Percentiles rank a stretch among this genome's conserved stretches.
Conservation (phyloP, 176 grass and related monocot species). For the sorghum (Sorghum bicolor) region DNA sequence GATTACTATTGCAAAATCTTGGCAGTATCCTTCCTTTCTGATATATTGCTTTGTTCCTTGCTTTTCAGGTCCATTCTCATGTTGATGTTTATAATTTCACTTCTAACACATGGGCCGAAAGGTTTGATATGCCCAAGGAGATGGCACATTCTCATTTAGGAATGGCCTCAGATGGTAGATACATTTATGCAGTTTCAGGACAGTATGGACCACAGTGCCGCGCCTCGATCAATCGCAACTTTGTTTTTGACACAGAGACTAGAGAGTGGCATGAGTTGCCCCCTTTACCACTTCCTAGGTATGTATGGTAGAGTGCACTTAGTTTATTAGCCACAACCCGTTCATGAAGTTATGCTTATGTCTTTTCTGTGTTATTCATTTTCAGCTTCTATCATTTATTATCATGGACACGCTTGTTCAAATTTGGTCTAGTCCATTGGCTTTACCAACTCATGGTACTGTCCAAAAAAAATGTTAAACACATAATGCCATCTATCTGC, state of each 20-base stretch:
- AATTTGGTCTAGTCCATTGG: not conserved
- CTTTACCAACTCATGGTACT: not conserved
- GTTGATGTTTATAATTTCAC: constrained; percentile 88
- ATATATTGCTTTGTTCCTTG: constrained; percentile 7
- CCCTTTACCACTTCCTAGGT: constrained; percentile 75
- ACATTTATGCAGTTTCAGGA: constrained; percentile 76
- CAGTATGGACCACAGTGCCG: constrained; percentile 79
- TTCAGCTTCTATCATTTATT: not conserved
- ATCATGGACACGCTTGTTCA: not conserved
- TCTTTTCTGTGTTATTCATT: not conserved
- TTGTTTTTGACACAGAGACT: constrained; percentile 75
- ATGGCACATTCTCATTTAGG: constrained; percentile 91
- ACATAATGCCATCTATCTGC: not conserved
- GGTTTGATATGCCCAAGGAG: constrained; percentile 76
- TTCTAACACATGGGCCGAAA: constrained; percentile 58
- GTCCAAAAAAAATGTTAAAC: not conserved
- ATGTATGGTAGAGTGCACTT: not conserved
- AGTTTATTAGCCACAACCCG: not conserved
- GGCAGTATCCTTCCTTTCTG: not conserved
- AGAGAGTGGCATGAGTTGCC: constrained; percentile 65
- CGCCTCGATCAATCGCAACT: constrained; percentile 56
- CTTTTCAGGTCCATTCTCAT: constrained; percentile 86
- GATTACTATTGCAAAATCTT: not conserved
- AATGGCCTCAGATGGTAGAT: constrained; percentile 77
- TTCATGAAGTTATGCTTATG: not conserved